These are phyloP conservation scores for Colletotrichum tamarilloi DNA, from an alignment of 2,329 filamentous ascomycete species.

Conservation along the genomic window DNA sequence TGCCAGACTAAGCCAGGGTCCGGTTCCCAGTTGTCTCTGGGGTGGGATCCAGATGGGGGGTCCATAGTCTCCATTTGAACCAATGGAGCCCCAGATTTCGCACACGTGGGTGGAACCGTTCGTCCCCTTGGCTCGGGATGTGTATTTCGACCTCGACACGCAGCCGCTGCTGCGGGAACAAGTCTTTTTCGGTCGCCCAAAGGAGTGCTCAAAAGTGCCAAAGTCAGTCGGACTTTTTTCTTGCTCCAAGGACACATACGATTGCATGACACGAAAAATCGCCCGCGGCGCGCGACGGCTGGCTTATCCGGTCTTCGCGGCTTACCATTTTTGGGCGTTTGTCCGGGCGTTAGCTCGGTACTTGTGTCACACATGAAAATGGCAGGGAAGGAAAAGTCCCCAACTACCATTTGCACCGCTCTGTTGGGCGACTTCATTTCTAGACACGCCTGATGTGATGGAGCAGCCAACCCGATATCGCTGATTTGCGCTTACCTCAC, in stretches of 20 bases:
- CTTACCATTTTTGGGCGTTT: not conserved
- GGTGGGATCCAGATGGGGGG: conserved; percentile 14
- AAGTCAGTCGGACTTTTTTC: not conserved
- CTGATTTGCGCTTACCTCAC: not conserved
- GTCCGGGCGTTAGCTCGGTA: not conserved
- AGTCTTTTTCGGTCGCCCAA: not conserved
- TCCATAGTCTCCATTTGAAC: not conserved
- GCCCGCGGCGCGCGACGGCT: not conserved
- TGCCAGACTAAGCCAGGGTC: conserved; percentile 10
- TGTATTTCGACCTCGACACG: conserved; percentile 19
- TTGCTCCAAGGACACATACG: too few species aligned
- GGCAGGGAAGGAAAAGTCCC: not conserved
- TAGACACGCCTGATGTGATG: not conserved
- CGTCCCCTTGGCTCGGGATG: not conserved
- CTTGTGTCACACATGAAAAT: not conserved
- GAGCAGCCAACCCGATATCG: not conserved
- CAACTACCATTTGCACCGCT: not conserved
- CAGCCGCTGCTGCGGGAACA: not conserved
- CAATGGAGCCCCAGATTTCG: conserved; percentile 28
- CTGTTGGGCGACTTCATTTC: not conserved
- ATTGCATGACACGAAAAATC: not conserved
- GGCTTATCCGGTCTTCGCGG: not conserved
- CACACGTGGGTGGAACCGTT: conserved; percentile 29
- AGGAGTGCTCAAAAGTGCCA: not conserved
- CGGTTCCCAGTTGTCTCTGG: not conserved